Base-by-base conservation (phyloP, 805 yeast species). In the Ogataea polymorpha region DNA sequence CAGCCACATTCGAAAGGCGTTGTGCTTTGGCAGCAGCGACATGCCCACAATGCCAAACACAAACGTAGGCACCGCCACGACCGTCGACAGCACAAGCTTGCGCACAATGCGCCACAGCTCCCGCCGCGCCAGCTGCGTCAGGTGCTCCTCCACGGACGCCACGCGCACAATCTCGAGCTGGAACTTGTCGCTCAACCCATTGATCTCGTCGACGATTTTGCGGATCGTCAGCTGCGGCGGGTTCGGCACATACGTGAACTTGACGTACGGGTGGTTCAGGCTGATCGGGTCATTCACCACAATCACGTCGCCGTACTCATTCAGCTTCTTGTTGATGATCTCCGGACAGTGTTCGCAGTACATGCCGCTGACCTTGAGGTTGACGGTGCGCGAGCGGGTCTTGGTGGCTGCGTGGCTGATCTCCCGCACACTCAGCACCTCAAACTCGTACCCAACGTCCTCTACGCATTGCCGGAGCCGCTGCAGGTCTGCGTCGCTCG, bases 291-390 rank as follows among this genome's bases (percentile, higher is more conserved):
- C 77, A 26, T 75, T 72, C 11, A 79, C 67, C 9, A 77, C 69
- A 7, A 82, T 66, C 1, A 80, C 76, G 25, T 73, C 74, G 39
- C 86, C 89, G 48, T 70, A 78, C 6, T 67, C 65, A 2, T 63
- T 53, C 30, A 85, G 63, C 23, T 72, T 72, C 3, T 67, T 61
- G 53, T 71, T 72, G 23, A 84, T 70, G 1, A 70, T 56, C 24
- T 68, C 72, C 1, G 91, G 91, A 56, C 91, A 85, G 53, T 79
- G 77, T 11, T 70, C 74, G 61, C 91, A 85, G 56, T 62, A 79
- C 86, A 84, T 82, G 1, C 89, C 89, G 1, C 67, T 67, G 7
- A 83, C 68, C 31, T 65, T 68, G 40, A 85, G 63, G 44, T 74
- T 74, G 32, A 83, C 74, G 0, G 79, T 68, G 49, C 91, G 69